Percentiles rank a stretch among this genome's conserved stretches.
These are phyloP conservation scores for Pseudogymnoascus destructans DNA, from an alignment of 2,329 filamentous ascomycete species.

Conservation along the genomic window DNA sequence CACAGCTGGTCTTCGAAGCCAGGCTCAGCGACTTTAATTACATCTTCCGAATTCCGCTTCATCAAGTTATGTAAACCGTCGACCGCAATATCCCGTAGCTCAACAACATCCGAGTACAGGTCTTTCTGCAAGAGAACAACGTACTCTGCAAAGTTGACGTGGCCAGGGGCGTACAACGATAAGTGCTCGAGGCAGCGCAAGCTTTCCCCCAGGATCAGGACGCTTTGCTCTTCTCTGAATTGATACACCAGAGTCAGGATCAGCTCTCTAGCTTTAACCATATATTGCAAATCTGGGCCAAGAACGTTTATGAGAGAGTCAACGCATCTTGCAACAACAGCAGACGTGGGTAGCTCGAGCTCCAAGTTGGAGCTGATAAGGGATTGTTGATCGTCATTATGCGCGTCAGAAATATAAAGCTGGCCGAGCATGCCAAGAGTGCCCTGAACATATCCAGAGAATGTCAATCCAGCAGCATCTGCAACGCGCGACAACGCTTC, in stretches of 20 bases:
- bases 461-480: constrained; percentile 84
- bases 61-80: constrained; percentile 89
- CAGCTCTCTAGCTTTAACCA: constrained; percentile 80
- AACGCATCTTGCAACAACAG: constrained; percentile 74
- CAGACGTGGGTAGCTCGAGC: constrained; percentile 67
- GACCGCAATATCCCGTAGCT: constrained; percentile 67
- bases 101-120: constrained; percentile 53
- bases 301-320: constrained; percentile 96
- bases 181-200: constrained; percentile 80
- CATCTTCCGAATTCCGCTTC: constrained; percentile 78
- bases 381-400: constrained; percentile 71
- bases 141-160: constrained; percentile 74
- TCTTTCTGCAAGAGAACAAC: constrained; percentile 71
- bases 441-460: constrained; percentile 78
- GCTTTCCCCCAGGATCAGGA: constrained; percentile 60
- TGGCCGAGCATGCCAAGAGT: constrained; percentile 90
- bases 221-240: constrained; percentile 63
- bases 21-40: constrained; percentile 59
- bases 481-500: constrained; percentile 77
- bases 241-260: constrained; percentile 77
- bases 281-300: constrained; percentile 86
- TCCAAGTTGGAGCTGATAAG: constrained; percentile 83
- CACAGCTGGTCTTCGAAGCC: constrained; percentile 86
- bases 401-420: constrained; percentile 80
- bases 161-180: constrained; percentile 77